Percentiles rank a stretch among this genome's conserved stretches.
These are phyloP conservation scores for Dichomitus squalens DNA, from an alignment of 1,284 basidiomycete species.

Conservation along the genomic window DNA sequence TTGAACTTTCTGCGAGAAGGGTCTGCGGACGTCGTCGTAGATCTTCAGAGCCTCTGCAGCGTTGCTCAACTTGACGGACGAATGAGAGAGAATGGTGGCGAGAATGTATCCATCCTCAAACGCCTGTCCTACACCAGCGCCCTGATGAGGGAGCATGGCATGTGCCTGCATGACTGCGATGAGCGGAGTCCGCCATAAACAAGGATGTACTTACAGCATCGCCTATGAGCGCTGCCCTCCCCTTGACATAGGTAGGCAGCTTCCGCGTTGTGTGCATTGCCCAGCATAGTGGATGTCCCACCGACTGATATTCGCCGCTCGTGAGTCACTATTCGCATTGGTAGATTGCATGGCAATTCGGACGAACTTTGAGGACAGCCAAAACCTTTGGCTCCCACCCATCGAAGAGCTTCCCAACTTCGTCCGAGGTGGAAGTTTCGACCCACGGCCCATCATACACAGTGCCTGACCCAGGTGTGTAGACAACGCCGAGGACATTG, in stretches of 20 bases:
- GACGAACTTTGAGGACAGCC: slow-evolving; percentile 19
- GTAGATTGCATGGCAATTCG: no score
- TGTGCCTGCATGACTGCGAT: slow-evolving; percentile 35
- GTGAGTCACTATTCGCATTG: no score
- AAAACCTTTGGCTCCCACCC: slow-evolving; percentile 31
- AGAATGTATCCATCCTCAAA: slow-evolving; percentile 43
- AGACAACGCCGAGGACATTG: slow-evolving; percentile 29
- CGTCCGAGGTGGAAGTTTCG: slow-evolving; percentile 16
- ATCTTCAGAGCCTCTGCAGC: slow-evolving; percentile 33
- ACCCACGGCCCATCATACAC: slow-evolving; percentile 29
- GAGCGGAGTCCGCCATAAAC: neutral
- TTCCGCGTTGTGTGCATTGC: slow-evolving; percentile 33
- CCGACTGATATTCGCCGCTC: no score
- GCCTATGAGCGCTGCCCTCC: slow-evolving; percentile 36
- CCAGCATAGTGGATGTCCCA: slow-evolving; percentile 32
- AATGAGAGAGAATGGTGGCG: slow-evolving; percentile 36
- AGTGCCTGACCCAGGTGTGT: slow-evolving; percentile 17
- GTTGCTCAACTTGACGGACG: slow-evolving; percentile 26
- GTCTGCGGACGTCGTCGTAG: slow-evolving; percentile 41
- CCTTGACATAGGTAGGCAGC: slow-evolving; percentile 29
- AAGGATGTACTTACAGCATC: slow-evolving; percentile 36
- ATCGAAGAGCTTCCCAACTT: slow-evolving; percentile 20
- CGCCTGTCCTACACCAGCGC: slow-evolving; percentile 42
- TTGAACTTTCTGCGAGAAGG: slow-evolving; percentile 26
- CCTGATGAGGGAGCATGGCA: slow-evolving; percentile 43